Conservation (phyloP, 108 stramenopile genomes). For the Pseudonitzschia delicatissima region DNA sequence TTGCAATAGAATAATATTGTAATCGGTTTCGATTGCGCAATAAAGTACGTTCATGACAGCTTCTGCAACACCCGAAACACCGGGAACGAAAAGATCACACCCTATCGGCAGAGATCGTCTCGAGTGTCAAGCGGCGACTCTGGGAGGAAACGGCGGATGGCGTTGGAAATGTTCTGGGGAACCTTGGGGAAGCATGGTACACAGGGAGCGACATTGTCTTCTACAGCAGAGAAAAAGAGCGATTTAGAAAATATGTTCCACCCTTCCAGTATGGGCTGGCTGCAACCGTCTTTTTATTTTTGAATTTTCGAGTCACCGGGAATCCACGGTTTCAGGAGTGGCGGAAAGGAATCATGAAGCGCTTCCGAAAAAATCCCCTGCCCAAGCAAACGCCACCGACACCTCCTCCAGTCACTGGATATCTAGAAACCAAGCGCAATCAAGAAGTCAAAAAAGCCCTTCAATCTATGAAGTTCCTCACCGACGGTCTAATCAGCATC, state of each 20-base stretch:
- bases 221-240: constrained; percentile 18
- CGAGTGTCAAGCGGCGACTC: not conserved
- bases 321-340: not conserved
- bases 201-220: not conserved
- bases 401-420: not conserved
- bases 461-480: constrained; percentile 10
- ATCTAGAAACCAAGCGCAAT: constrained; percentile 14
- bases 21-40: too few species aligned
- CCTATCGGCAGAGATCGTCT: not conserved
- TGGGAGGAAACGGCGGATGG: constrained; percentile 24
- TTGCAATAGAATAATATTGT: too few species aligned
- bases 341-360: not conserved
- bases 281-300: constrained; percentile 13
- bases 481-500: constrained; percentile 23
- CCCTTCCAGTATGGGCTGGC: constrained; percentile 17
- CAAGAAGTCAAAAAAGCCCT: constrained; percentile 2
- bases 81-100: too few species aligned
- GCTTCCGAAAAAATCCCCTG: not conserved
- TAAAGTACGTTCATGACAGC: too few species aligned
- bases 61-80: too few species aligned
- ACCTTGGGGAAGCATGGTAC: constrained; percentile 20
- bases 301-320: constrained; percentile 20
- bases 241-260: constrained; percentile 18
- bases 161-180: constrained; percentile 4
- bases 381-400: not conserved